phyloP scores from a whole-genome alignment of 768 basidiomycete genomes.

The Clitopilus hobsonii region DNA sequence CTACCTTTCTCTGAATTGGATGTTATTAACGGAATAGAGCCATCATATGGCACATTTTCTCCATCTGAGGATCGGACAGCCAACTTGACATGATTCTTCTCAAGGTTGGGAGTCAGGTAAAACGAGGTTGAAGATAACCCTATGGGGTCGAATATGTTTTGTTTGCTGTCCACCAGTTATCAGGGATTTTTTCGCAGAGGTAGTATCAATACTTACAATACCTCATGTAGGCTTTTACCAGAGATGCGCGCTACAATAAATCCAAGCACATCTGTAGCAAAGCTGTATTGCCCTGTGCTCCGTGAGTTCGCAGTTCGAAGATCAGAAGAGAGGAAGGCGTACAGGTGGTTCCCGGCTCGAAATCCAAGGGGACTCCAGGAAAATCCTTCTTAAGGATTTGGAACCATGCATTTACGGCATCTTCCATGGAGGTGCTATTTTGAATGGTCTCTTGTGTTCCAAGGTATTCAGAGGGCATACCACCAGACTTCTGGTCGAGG shows the following conservation, averaged over 20 bases:
- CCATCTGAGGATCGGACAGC: neutral
- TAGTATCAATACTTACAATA: constrained; percentile 15
- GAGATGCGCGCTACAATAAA: constrained; percentile 23
- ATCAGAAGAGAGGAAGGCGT: no score
- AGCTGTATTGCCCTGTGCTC: no score
- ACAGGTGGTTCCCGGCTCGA: no score
- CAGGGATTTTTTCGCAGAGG: neutral
- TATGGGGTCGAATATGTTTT: neutral
- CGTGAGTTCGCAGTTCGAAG: no score
- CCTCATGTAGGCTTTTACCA: constrained; percentile 20
- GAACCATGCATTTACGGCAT: constrained; percentile 10
- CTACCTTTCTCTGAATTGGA: constrained; percentile 13
- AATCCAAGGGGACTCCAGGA: no score
- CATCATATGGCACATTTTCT: constrained; percentile 6
- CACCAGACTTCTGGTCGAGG: neutral
- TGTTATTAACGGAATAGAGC: constrained; percentile 7
- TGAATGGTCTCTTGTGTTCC: constrained; percentile 13
- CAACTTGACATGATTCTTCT: neutral
- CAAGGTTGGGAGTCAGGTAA: neutral
- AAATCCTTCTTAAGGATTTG: constrained; percentile 12
- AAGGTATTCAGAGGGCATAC: constrained; percentile 5
- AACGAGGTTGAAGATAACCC: neutral
- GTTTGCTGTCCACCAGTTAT: neutral
- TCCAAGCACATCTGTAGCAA: constrained; percentile 17
- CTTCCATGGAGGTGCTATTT: constrained; percentile 6